Evolutionary conservation across 345 rosid species (phyloP).

Genomic region (Excoecaria cochinchinensis): DNA sequence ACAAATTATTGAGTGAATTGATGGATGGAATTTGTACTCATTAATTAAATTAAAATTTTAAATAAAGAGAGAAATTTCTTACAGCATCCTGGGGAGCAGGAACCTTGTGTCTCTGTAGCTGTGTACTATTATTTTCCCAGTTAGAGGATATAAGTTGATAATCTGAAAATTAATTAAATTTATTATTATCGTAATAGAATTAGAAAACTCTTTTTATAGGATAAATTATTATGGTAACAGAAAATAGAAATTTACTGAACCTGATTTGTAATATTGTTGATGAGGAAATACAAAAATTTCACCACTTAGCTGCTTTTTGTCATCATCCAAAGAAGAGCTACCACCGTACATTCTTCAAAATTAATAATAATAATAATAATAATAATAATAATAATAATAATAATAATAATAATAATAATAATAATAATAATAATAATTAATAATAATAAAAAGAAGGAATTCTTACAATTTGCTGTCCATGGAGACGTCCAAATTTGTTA

Average conservation of each 20-base stretch:
- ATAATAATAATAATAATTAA: no score
- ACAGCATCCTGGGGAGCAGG: constrained; percentile 25
- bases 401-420: no score
- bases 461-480: constrained; percentile 42
- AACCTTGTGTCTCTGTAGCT: constrained; percentile 18
- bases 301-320: constrained; percentile 23
- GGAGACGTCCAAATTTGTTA: constrained; percentile 31
- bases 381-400: no score
- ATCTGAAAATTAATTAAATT: constrained; percentile 21
- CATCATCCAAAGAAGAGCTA: constrained; percentile 24
- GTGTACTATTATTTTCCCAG: constrained; percentile 16
- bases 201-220: background rate
- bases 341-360: constrained; percentile 29
- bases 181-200: no score
- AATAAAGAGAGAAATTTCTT: background rate
- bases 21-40: no score
- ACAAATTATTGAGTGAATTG: no score
- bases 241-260: constrained; percentile 21
- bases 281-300: constrained; percentile 30
- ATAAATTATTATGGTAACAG: background rate
- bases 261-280: constrained; percentile 37
- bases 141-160: constrained; percentile 22
- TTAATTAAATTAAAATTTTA: no score
- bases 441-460: background rate
- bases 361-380: background rate